Evolutionary conservation across 805 yeast species (phyloP).

Genomic region (Yarrowia deformans): DNA sequence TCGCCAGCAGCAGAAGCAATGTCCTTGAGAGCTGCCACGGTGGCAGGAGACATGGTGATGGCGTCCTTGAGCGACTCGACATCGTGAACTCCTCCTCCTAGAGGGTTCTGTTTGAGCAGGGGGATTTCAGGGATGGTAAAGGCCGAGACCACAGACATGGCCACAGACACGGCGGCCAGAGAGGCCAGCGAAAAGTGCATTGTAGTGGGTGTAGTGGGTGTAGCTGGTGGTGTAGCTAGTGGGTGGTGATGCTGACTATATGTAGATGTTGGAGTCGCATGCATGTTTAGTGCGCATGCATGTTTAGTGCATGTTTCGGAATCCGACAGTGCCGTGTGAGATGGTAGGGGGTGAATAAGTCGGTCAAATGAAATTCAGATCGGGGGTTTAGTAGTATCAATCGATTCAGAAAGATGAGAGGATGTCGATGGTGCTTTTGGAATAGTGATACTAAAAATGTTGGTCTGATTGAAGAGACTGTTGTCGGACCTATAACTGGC

Average conservation of each 20-base stretch:
- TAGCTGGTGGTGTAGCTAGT: not conserved
- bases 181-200: constrained; percentile 18
- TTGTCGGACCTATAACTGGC: no score
- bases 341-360: no score
- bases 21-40: constrained; percentile 18
- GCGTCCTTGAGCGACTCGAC: constrained; percentile 8
- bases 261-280: not conserved
- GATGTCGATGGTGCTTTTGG: no score
- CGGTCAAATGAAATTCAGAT: no score
- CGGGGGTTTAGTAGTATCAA: not conserved
- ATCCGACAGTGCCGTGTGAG: constrained; percentile 16
- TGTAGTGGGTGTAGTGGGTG: not conserved
- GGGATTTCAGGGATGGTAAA: constrained; percentile 23
- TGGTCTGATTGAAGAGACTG: no score
- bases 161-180: not conserved
- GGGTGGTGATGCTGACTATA: not conserved
- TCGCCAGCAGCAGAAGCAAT: constrained; percentile 23
- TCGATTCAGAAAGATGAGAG: no score
- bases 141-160: constrained; percentile 7
- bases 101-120: constrained; percentile 8
- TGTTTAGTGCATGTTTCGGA: constrained; percentile 8
- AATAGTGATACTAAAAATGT: no score
- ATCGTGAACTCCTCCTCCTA: not conserved
- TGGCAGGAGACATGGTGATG: constrained; percentile 6
- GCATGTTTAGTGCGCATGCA: constrained; percentile 4